A percentile compares a stretch with the other conserved stretches of the same genome.
phyloP scores from a whole-genome alignment of 169 alveolate genomes.

The Plasmodium yoelii region DNA sequence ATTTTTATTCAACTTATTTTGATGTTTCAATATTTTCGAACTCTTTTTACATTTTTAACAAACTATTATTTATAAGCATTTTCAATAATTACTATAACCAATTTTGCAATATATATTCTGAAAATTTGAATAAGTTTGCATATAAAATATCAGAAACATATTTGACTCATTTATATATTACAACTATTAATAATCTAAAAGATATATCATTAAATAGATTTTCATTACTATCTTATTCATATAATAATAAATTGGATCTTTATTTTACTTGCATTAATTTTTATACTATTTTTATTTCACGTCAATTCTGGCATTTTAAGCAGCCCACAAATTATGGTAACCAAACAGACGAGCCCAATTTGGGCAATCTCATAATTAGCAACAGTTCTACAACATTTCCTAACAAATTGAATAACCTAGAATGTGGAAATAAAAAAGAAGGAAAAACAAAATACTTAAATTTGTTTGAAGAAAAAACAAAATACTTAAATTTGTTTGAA shows the following conservation, averaged over 20 bases:
- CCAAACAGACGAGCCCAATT: too few relatives aligned
- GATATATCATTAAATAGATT: too few relatives aligned
- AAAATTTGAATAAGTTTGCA: not conserved
- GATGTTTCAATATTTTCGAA: slow-evolving; percentile 7
- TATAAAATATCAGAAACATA: slow-evolving; percentile 9
- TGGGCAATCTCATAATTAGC: too few relatives aligned
- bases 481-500: too few relatives aligned
- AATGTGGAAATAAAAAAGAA: too few relatives aligned
- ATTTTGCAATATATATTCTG: not conserved
- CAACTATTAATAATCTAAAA: too few relatives aligned
- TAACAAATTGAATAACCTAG: too few relatives aligned
- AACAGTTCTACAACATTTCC: too few relatives aligned
- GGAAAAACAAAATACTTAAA: too few relatives aligned
- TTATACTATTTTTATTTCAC: not conserved
- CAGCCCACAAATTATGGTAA: too few relatives aligned
- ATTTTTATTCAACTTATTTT: slow-evolving; percentile 12
- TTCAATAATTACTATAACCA: not conserved
- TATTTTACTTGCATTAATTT: slow-evolving; percentile 12
- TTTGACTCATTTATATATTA: not conserved
- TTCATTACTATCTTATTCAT: not conserved
- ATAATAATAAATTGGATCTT: not conserved
- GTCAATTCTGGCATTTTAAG: not conserved
- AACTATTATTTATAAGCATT: slow-evolving; percentile 5
- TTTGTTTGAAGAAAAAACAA: not conserved
- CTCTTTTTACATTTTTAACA: not conserved